phyloP scores from a whole-genome alignment of 2,329 filamentous ascomycete genomes.

The Fusarium sp. region DNA sequence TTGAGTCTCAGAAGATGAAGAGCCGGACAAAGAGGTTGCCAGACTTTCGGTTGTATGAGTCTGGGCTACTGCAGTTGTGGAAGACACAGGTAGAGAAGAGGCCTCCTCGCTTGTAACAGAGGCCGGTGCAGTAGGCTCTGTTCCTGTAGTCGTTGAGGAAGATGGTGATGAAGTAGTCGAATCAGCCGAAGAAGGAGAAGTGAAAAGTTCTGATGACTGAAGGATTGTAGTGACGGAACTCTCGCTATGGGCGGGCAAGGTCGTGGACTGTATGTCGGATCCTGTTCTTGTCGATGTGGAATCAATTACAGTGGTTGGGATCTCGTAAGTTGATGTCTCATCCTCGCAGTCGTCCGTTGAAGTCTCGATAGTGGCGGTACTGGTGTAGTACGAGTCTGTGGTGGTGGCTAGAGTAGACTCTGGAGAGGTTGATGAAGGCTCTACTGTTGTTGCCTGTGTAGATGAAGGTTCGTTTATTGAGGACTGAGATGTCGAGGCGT shows the following conservation, averaged over 20 bases:
- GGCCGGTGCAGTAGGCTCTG: too few relatives aligned
- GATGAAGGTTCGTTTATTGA: neutral
- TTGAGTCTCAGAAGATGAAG: too few relatives aligned
- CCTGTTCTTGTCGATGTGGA: neutral
- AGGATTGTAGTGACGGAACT: neutral
- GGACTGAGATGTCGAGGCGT: neutral
- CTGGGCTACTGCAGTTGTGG: neutral
- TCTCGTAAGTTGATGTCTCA: neutral
- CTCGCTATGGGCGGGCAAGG: neutral
- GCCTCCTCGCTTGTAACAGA: neutral
- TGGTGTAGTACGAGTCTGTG: neutral
- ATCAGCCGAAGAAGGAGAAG: too few relatives aligned
- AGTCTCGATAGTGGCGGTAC: neutral
- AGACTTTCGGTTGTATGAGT: neutral
- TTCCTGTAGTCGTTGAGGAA: neutral
- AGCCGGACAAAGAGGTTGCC: rapidly evolving
- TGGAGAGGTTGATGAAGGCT: neutral
- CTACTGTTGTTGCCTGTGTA: rapidly evolving
- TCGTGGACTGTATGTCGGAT: neutral
- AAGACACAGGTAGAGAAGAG: neutral
- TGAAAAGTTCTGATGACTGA: neutral
- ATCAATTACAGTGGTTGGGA: neutral
- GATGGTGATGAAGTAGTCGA: neutral
- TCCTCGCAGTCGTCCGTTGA: neutral
- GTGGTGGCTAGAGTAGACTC: neutral